Evolutionary conservation across 176 grass and related monocot species (phyloP).

Genomic region (Alloteropsis semialata): DNA sequence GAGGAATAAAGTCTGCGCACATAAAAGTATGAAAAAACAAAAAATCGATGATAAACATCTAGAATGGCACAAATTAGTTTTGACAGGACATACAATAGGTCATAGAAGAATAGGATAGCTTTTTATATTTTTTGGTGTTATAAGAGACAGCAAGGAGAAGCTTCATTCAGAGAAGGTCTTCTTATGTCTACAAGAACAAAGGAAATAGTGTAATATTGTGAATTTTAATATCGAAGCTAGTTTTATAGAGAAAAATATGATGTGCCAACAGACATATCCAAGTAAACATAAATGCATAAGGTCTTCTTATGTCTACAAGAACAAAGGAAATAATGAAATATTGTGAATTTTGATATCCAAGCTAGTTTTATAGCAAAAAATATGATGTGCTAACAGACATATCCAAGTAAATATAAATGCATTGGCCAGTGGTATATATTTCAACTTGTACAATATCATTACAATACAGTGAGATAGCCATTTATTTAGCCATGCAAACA

Average conservation of each 20-base stretch:
- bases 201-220: neutral
- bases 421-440: constrained; percentile 15
- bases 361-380: neutral
- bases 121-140: neutral
- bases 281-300: too few relatives aligned
- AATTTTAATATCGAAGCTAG: neutral
- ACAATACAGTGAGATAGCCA: neutral
- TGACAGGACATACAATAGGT: neutral
- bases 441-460: constrained; percentile 11
- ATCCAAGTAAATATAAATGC: neutral
- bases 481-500: constrained; percentile 9
- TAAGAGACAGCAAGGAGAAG: constrained; percentile 10
- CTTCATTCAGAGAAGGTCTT: neutral
- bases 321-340: neutral
- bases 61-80: constrained; percentile 15
- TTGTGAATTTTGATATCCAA: neutral
- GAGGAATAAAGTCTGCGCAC: neutral
- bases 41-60: neutral
- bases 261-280: neutral
- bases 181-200: neutral
- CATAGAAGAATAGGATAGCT: neutral
- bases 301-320: neutral
- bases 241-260: neutral
- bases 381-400: neutral
- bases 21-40: neutral